Evolutionary conservation across 192 early-diverging fungal genomes (phyloP).

Genomic region (Mortierella alpina): DNA sequence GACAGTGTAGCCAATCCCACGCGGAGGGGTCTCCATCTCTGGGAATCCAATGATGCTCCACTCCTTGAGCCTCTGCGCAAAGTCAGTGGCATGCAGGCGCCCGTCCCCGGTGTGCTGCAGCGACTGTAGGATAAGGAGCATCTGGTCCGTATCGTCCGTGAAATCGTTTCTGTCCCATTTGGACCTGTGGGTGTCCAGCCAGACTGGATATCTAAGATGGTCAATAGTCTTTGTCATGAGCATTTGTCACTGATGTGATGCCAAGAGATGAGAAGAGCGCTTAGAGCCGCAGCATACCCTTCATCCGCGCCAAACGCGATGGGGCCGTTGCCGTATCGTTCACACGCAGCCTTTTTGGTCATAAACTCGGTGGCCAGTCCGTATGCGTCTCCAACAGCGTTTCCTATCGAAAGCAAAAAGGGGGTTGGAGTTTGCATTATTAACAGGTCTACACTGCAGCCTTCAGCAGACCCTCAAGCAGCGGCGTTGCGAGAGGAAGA

Average conservation of each 20-base stretch:
- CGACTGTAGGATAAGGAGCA: conserved; percentile 65
- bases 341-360: conserved; percentile 50
- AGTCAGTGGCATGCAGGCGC: conserved; percentile 59
- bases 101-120: conserved; percentile 60
- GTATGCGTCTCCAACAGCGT: conserved; percentile 70
- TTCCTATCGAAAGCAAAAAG: conserved; percentile 46
- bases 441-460: no score
- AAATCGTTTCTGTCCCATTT: conserved; percentile 59
- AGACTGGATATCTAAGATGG: conserved; percentile 35
- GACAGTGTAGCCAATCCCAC: conserved; percentile 66
- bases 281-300: conserved; percentile 12
- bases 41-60: conserved; percentile 67
- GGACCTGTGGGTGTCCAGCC: conserved; percentile 53
- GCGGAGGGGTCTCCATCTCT: conserved; percentile 64
- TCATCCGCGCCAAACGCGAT: conserved; percentile 67
- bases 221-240: neutral
- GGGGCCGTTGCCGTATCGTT: conserved; percentile 66
- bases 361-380: conserved; percentile 76
- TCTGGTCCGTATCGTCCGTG: conserved; percentile 69
- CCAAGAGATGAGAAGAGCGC: neutral
- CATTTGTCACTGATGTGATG: no score
- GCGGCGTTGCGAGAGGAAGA: neutral
- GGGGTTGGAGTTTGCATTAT: neutral
- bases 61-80: conserved; percentile 59
- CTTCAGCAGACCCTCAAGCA: neutral